phyloP scores from a whole-genome alignment of 768 basidiomycete species.

The Kondoa malvinella region DNA sequence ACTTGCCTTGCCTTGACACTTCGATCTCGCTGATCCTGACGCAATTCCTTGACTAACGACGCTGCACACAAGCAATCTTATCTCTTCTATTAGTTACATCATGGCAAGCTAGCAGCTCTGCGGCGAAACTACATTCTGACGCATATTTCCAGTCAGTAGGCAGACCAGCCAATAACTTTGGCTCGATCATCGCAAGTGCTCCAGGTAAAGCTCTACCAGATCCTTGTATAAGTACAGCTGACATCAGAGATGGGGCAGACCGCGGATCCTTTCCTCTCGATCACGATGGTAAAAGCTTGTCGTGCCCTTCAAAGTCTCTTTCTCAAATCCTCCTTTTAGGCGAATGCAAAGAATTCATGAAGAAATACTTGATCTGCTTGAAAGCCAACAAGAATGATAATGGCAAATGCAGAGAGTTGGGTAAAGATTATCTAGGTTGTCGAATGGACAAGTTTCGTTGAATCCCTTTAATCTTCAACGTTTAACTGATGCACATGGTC shows the following conservation, averaged over 20 bases:
- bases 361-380: constrained; percentile 33
- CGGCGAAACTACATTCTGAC: too few species aligned
- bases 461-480: background rate
- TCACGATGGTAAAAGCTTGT: constrained; percentile 32
- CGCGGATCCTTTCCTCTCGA: constrained; percentile 32
- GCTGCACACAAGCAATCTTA: too few species aligned
- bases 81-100: too few species aligned
- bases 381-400: constrained; percentile 31
- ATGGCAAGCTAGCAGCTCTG: too few species aligned
- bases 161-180: background rate
- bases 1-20: too few species aligned
- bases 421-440: constrained; percentile 33
- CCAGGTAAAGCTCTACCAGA: background rate
- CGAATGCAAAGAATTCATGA: constrained; percentile 35
- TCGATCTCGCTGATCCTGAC: too few species aligned
- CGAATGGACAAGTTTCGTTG: constrained; percentile 35
- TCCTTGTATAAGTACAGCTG: background rate
- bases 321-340: constrained; percentile 24
- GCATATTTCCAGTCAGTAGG: too few species aligned
- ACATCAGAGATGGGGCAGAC: constrained; percentile 3
- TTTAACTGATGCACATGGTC: background rate
- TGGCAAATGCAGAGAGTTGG: constrained; percentile 32
- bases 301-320: background rate
- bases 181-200: background rate
- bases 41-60: too few species aligned